Base-by-base conservation (phyloP, 1,284 basidiomycete species). In the Microbotryum silenes-acaulis region DNA sequence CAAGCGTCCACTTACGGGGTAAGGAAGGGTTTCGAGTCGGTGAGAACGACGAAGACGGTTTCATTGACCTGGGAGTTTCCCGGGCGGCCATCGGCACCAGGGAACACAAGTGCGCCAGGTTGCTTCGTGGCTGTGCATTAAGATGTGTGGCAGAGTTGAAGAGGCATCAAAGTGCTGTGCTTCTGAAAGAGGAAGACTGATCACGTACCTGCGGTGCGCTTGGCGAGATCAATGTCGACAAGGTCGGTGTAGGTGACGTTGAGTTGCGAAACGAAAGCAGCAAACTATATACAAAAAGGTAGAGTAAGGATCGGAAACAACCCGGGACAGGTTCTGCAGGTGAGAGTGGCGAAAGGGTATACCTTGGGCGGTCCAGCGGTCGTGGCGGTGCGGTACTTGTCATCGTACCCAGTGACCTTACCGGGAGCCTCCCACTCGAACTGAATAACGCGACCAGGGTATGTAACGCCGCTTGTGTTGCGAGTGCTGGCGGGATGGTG, bases 381-480 rank as follows among this genome's bases (percentile, higher is more conserved):
- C 1, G 79, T 79, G 31, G 73, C 75, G 0, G 85, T 85, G 60
- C 72, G 79, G 74, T 83, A 86, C 23, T 74, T 74, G 49, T 74
- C 73, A 72, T 85, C 64, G 65, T 80, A 82, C 0, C 81, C 78
- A 12, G 80, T 79, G 10, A 73, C 74, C 73, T 80, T 76, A 14
- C 83, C 83, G 0, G 84, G 82, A 12, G 72, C 64, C 48, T 85
- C 83, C 82, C 83, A 87, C 12, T 71, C 71, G 49, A 87, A 76
- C 58, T 77, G 66, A 25, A 87, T 74, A 44, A 76, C 72, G 53
- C 75, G 71, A 12, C 83, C 83, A 16, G 37, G 37, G 16, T 42
- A 42, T 4, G 81, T 77, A 45, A 75, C 74, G 6, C 58, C 61
- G n/a, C 81, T 77, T 29, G 81, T 74, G 74, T 84, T 84, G 72